Evolutionary conservation across 495 filamentous ascomycete species (phyloP).

Genomic region (Barbatosphaeria neglecta): DNA sequence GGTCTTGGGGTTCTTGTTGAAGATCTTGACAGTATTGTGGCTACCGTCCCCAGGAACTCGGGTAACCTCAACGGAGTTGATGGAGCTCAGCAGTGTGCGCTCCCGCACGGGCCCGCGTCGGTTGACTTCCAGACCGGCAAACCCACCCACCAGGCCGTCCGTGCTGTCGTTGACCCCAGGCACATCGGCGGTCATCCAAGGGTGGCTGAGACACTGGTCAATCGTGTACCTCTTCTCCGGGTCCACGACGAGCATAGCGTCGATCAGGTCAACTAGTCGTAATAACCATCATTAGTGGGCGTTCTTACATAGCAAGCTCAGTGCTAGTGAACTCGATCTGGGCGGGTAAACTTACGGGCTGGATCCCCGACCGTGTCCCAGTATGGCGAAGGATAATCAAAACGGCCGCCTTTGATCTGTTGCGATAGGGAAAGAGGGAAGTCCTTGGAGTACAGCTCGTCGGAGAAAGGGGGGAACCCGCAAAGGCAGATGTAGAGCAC

Average conservation of each 20-base stretch:
- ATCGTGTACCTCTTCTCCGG: slow-evolving; percentile 73
- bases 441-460: slow-evolving; percentile 76
- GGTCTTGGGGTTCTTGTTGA: slow-evolving; percentile 55
- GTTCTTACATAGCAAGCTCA: no score
- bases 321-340: no score
- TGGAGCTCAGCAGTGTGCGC: slow-evolving; percentile 69
- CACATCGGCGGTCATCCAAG: slow-evolving; percentile 59
- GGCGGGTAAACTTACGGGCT: slow-evolving; percentile 49
- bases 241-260: slow-evolving; percentile 85
- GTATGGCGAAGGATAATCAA: slow-evolving; percentile 94
- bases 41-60: slow-evolving; percentile 43
- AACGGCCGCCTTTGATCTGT: slow-evolving; percentile 77
- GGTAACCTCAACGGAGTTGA: slow-evolving; percentile 67
- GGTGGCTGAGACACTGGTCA: slow-evolving; percentile 82
- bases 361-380: slow-evolving; percentile 90
- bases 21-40: slow-evolving; percentile 58
- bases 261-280: slow-evolving; percentile 81
- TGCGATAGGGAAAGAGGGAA: slow-evolving; percentile 76
- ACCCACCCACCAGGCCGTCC: slow-evolving; percentile 76
- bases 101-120: slow-evolving; percentile 69
- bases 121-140: slow-evolving; percentile 72
- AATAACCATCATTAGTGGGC: slow-evolving; percentile 8
- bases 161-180: slow-evolving; percentile 68
- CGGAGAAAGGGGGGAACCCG: slow-evolving; percentile 93
- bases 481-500: slow-evolving; percentile 99